Evolutionary conservation across 768 basidiomycete genomes (phyloP).

Genomic region (Rhizopogon salebrosus): DNA sequence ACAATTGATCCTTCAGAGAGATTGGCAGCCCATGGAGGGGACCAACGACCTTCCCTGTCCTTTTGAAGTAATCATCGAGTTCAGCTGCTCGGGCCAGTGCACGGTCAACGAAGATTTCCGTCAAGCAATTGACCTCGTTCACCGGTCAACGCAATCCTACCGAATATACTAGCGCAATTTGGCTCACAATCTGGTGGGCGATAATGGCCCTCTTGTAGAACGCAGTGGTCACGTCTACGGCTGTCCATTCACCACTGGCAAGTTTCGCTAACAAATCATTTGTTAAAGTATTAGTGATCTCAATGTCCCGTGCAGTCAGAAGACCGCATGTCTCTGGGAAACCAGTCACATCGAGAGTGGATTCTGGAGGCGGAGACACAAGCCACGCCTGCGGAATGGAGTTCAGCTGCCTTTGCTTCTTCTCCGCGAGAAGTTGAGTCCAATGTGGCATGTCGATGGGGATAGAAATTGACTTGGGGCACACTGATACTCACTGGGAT

Average conservation of each 20-base stretch:
- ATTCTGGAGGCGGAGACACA: slow-evolving; percentile 38
- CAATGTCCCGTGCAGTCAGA: slow-evolving; percentile 49
- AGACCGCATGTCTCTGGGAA: slow-evolving; percentile 54
- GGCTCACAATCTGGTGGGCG: slow-evolving; percentile 67
- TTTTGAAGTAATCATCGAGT: slow-evolving; percentile 57
- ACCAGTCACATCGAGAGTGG: slow-evolving; percentile 44
- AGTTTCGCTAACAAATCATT: slow-evolving; percentile 47
- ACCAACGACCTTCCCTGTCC: slow-evolving; percentile 61
- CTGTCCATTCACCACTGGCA: slow-evolving; percentile 48
- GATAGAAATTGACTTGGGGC: neutral
- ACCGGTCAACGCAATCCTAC: neutral
- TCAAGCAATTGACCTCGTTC: slow-evolving; percentile 72
- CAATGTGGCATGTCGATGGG: slow-evolving; percentile 28
- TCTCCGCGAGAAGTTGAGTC: slow-evolving; percentile 49
- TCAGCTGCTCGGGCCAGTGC: slow-evolving; percentile 59
- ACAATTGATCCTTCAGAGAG: slow-evolving; percentile 72
- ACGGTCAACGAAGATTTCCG: slow-evolving; percentile 73
- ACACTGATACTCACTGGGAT: neutral
- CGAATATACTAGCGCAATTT: slow-evolving; percentile 12
- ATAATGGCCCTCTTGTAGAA: slow-evolving; percentile 74
- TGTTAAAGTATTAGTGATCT: slow-evolving; percentile 50
- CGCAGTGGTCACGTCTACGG: slow-evolving; percentile 64
- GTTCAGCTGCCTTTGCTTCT: slow-evolving; percentile 45
- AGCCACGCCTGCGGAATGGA: slow-evolving; percentile 65
- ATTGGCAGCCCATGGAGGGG: slow-evolving; percentile 73